phyloP scores from a whole-genome alignment of 2,329 filamentous ascomycete genomes.

The Sclerotinia subarctica region DNA sequence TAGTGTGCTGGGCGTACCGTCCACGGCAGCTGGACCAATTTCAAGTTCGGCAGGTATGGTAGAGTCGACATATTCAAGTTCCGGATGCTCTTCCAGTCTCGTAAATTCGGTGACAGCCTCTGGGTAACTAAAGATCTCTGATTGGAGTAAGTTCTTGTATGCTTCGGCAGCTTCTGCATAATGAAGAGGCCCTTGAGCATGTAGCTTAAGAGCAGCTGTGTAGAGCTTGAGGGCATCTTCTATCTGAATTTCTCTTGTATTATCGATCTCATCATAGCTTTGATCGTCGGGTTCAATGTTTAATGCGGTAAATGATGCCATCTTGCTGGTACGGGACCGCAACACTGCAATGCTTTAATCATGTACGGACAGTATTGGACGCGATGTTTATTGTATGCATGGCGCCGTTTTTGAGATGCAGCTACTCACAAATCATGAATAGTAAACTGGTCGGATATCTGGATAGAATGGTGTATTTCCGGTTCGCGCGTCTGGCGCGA shows the following conservation, averaged over 20 bases:
- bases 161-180: conserved; percentile 75
- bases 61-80: conserved; percentile 48
- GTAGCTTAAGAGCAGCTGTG: conserved; percentile 84
- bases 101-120: conserved; percentile 84
- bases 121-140: conserved; percentile 89
- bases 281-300: conserved; percentile 94
- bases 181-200: conserved; percentile 76
- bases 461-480: neutral
- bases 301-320: conserved; percentile 67
- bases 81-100: conserved; percentile 58
- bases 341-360: neutral
- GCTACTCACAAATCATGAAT: neutral
- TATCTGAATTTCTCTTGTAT: conserved; percentile 92
- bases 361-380: neutral
- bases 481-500: neutral
- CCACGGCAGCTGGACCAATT: conserved; percentile 59
- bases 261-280: conserved; percentile 86
- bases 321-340: neutral
- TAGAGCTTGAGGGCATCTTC: conserved; percentile 96
- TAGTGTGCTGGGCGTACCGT: conserved; percentile 74
- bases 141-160: conserved; percentile 81
- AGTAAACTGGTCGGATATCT: neutral
- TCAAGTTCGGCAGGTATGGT: conserved; percentile 52
- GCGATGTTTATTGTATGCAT: neutral
- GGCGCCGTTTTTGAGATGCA: neutral